phyloP scores from a whole-genome alignment of 495 filamentous ascomycete species.

The Xylaria scruposa region DNA sequence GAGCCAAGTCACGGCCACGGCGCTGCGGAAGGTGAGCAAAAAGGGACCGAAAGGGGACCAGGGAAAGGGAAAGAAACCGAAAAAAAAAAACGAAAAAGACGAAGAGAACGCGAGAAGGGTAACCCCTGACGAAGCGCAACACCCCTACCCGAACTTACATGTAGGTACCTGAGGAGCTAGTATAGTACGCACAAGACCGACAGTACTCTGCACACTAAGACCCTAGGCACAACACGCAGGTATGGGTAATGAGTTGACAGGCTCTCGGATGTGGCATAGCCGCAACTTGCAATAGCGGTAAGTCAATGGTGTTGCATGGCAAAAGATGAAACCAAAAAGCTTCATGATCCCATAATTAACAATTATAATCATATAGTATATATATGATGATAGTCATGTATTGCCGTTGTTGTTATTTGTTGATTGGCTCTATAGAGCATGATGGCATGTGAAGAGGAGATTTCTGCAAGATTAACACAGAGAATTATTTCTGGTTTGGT shows the following conservation, averaged over 20 bases:
- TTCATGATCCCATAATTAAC: slow-evolving; percentile 6
- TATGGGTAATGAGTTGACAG: slow-evolving; percentile 1
- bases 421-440: slow-evolving; percentile 21
- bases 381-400: not conserved
- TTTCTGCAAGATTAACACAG: slow-evolving; percentile 9
- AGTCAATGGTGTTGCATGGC: slow-evolving; percentile 25
- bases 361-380: not conserved
- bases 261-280: slow-evolving; percentile 12
- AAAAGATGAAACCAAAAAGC: slow-evolving; percentile 27
- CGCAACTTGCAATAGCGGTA: slow-evolving; percentile 21
- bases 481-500: not conserved
- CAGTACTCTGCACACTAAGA: not conserved
- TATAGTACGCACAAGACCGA: slow-evolving; percentile 8
- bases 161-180: not conserved
- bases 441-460: slow-evolving; percentile 15
- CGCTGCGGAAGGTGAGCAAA: slow-evolving; percentile 25
- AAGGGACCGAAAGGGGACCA: slow-evolving; percentile 20
- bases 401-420: not conserved
- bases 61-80: not conserved
- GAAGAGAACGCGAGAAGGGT: slow-evolving; percentile 8
- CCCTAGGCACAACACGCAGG: not conserved
- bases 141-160: not conserved
- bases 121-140: slow-evolving; percentile 18
- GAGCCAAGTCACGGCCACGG: slow-evolving; percentile 7
- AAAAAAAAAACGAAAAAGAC: not conserved